Percentiles rank a stretch among this genome's conserved stretches.
phyloP scores from a whole-genome alignment of 139 green algal genomes.

The Chlorella vulgaris region DNA sequence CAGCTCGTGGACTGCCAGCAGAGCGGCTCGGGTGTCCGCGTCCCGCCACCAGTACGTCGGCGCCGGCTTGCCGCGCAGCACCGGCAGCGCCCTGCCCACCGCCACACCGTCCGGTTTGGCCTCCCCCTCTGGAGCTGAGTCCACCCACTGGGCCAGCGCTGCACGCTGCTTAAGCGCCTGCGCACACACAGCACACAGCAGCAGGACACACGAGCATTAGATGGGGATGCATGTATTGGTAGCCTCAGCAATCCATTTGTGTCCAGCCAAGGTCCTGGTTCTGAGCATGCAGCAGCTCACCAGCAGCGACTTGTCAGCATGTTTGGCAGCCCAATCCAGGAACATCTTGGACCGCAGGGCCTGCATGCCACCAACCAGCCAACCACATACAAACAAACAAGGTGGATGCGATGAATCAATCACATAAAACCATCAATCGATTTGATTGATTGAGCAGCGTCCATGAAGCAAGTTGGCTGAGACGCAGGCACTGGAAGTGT shows the following conservation, averaged over 20 bases:
- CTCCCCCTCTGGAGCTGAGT: neutral
- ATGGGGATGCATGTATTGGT: neutral
- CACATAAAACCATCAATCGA: neutral
- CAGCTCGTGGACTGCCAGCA: conserved; percentile 13
- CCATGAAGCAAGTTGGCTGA: neutral
- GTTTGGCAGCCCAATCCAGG: neutral
- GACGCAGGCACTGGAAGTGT: neutral
- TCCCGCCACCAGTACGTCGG: conserved; percentile 18
- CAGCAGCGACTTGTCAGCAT: neutral
- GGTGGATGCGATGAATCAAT: too few species aligned
- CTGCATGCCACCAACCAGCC: neutral
- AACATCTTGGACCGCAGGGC: conserved; percentile 19
- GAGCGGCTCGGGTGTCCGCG: neutral
- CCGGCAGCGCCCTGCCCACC: neutral
- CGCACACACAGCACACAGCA: neutral
- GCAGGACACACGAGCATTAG: neutral
- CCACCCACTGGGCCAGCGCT: neutral
- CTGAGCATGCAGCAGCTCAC: neutral
- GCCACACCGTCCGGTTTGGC: neutral
- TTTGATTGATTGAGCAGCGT: neutral
- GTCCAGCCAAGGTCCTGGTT: neutral
- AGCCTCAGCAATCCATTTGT: neutral
- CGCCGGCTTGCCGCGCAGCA: neutral
- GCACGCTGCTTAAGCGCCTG: neutral
- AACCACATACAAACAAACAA: neutral